These are phyloP conservation scores for Blakeslea trispora DNA, from an alignment of 371 early-diverging fungal genomes.

Conservation along the genomic window DNA sequence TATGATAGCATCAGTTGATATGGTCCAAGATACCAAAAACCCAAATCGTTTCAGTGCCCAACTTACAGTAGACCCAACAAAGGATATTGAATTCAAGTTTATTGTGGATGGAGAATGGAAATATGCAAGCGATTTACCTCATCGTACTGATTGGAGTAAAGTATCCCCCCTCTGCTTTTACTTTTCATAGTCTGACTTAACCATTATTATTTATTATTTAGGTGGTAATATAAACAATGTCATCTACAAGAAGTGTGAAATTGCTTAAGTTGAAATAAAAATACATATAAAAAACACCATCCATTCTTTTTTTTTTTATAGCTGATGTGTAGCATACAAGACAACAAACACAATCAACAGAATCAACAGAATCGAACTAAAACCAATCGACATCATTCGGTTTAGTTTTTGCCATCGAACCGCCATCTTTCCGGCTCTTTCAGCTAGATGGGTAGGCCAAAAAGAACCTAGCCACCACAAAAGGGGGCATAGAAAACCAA, in stretches of 20 bases:
- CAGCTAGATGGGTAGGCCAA: slow-evolving; percentile 33
- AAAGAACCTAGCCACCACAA: slow-evolving; percentile 50
- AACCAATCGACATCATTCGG: slow-evolving; percentile 46
- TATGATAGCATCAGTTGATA: slow-evolving; percentile 19
- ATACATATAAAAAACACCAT: slow-evolving; percentile 2
- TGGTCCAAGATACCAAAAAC: slow-evolving; percentile 23
- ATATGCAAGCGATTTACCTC: slow-evolving; percentile 40
- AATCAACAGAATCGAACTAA: slow-evolving; percentile 39
- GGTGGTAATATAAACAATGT: slow-evolving; percentile 30
- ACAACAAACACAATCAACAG: slow-evolving; percentile 36
- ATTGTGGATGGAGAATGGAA: slow-evolving; percentile 54
- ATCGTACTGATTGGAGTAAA: slow-evolving; percentile 26
- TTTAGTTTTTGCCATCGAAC: slow-evolving; percentile 47
- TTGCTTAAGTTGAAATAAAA: neutral
- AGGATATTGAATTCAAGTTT: slow-evolving; percentile 39
- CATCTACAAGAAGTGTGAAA: slow-evolving; percentile 4
- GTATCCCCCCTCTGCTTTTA: slow-evolving; percentile 5
- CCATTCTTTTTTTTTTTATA: neutral
- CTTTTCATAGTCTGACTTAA: neutral
- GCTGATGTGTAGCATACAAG: slow-evolving; percentile 16
- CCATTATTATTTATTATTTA: neutral
- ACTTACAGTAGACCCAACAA: slow-evolving; percentile 33
- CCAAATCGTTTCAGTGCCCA: slow-evolving; percentile 22
- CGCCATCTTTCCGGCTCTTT: slow-evolving; percentile 46
- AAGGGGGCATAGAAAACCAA: slow-evolving; percentile 48